A percentile compares a stretch with the other conserved stretches of the same genome.
Evolutionary conservation across 75 land plant genomes (phyloP).

Genomic region (Picea sitchensis): DNA sequence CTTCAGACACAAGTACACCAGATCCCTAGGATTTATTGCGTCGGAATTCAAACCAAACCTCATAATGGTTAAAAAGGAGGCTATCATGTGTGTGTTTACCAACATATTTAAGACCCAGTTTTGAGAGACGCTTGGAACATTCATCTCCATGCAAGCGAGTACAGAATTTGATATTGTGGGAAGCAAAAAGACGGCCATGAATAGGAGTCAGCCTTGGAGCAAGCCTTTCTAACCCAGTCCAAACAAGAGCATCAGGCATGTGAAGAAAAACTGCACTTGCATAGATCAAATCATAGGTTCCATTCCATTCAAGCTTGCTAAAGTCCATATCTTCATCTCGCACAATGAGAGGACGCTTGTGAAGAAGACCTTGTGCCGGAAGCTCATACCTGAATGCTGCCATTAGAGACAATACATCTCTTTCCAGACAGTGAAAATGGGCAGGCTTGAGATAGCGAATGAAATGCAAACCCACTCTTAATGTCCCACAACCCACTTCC

Average conservation of each 20-base stretch:
- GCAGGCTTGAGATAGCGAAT: constrained; percentile 56
- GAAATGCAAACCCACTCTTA: constrained; percentile 82
- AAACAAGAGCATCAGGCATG: constrained; percentile 85
- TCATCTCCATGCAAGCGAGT: constrained; percentile 55
- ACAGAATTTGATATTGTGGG: constrained; percentile 92
- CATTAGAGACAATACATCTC: constrained; percentile 79
- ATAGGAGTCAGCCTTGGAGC: constrained; percentile 36
- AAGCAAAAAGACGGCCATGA: constrained; percentile 75
- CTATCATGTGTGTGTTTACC: constrained; percentile 91
- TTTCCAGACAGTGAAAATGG: constrained; percentile 67
- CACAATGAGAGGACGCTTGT: constrained; percentile 74
- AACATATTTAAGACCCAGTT: constrained; percentile 55
- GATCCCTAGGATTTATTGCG: constrained; percentile 3
- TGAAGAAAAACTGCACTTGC: constrained; percentile 96
- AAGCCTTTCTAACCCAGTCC: constrained; percentile 70
- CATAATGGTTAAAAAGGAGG: constrained; percentile 89
- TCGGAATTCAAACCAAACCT: constrained; percentile 86
- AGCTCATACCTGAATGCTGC: constrained; percentile 84
- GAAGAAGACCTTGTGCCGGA: constrained; percentile 73
- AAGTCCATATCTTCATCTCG: constrained; percentile 70
- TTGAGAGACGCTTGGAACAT: constrained; percentile 53
- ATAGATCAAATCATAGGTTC: constrained; percentile 66
- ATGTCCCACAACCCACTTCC: constrained; percentile 87
- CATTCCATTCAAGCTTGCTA: constrained; percentile 35
- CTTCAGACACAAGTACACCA: neutral